Base-by-base conservation (phyloP, 2,329 filamentous ascomycete genomes). In the Exophiala sp. region DNA sequence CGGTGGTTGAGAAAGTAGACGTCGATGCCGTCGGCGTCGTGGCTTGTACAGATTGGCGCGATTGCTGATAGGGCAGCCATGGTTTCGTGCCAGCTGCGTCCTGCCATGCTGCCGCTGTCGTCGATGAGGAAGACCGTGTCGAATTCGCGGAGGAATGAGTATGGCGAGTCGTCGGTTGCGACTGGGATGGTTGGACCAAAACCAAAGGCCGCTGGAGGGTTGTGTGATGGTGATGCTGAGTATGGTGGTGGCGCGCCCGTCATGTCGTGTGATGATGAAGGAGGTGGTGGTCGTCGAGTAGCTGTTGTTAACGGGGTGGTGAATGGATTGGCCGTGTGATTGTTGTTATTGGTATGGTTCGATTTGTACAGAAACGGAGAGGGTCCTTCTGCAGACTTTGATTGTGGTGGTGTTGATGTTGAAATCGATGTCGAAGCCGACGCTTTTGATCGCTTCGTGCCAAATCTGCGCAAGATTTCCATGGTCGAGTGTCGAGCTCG, bases 81-180 rank as follows among this genome's bases (percentile, higher is more conserved):
- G 0, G 87, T 86, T 66, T 96, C 86, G 10, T 70, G 67, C 91
- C 91, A 97, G 18, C 76, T 78, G n/a, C 71, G 64, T 13, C 85
- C 87, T 1, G 74, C 72, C 91, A 97, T 97, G 60, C 85, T 90
- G 3, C 81, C 80, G n/a, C 84, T 89, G 71, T 97, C 91, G 64
- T 97, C 91, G 63, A 97, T 88, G 1, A 97, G 70, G 65, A 97
- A 90, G 48, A 91, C 70, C 24, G 89, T 96, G 69, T 97, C 88
- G 64, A 95, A 96, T 13, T 75, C 75, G 35, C 70, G 66, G 3
- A 97, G 80, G 64, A 95, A 95, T 1, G 81, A 77, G 64, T 87
- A 93, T 1, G 75, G 78, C 60, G 88, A 83, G 58, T 88, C 82
- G 40, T 62, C 55, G 42, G 52, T 55, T 16, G 62, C 63, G 58